A percentile compares a stretch with the other conserved stretches of the same genome.
Evolutionary conservation across 768 basidiomycete genomes (phyloP).

Genomic region (Candolleomyces eurysporus): DNA sequence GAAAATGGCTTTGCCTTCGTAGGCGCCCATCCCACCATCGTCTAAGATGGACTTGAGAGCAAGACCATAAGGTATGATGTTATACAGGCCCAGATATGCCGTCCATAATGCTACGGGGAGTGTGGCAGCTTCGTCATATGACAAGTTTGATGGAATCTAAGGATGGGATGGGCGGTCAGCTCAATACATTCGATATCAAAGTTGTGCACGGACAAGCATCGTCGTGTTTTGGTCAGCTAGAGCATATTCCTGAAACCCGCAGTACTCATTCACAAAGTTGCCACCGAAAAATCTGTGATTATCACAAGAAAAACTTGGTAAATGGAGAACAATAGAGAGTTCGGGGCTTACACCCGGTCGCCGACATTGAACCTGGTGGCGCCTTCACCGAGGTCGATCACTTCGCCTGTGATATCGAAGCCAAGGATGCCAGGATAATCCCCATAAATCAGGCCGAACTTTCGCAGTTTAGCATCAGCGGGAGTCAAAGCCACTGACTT

Average conservation of each 20-base stretch:
- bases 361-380: slow-evolving; percentile 47
- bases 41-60: slow-evolving; percentile 40
- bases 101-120: slow-evolving; percentile 49
- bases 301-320: background rate
- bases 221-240: slow-evolving; percentile 33
- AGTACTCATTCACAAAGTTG: slow-evolving; percentile 30
- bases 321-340: background rate
- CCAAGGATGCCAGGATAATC: slow-evolving; percentile 50
- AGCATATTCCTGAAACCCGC: slow-evolving; percentile 41
- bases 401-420: slow-evolving; percentile 50
- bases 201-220: slow-evolving; percentile 29
- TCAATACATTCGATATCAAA: background rate
- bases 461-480: slow-evolving; percentile 51
- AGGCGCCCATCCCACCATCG: slow-evolving; percentile 34
- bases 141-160: slow-evolving; percentile 45
- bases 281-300: slow-evolving; percentile 40
- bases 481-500: slow-evolving; percentile 44
- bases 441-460: slow-evolving; percentile 33
- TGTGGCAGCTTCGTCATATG: slow-evolving; percentile 48
- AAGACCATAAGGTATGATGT: slow-evolving; percentile 31
- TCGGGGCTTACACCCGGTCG: slow-evolving; percentile 45
- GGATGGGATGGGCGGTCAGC: slow-evolving; percentile 8
- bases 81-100: slow-evolving; percentile 51
- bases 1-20: slow-evolving; percentile 42
- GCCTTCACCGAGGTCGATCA: slow-evolving; percentile 48